A percentile compares a stretch with the other conserved stretches of the same genome.
Evolutionary conservation across 139 green algal genomes (phyloP).

Genomic region (Chlamydomonas urium): DNA sequence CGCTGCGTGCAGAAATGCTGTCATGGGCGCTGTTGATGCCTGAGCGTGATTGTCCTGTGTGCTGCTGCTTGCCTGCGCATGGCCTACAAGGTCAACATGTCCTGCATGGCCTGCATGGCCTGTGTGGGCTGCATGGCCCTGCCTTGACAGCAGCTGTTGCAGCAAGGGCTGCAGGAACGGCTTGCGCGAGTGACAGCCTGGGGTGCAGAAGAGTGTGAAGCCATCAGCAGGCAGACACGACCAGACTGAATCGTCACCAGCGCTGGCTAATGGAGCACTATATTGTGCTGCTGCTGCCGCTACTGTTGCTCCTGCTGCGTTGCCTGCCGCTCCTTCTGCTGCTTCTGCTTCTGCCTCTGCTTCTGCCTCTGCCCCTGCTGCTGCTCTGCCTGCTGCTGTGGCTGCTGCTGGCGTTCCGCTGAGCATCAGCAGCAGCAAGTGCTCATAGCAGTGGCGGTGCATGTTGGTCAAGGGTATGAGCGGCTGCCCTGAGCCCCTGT

Average conservation of each 20-base stretch:
- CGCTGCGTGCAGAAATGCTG: background rate
- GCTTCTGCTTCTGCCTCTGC: background rate
- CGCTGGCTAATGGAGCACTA: background rate
- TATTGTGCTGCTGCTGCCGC: background rate
- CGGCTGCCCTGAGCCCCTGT: too few relatives aligned
- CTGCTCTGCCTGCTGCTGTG: background rate
- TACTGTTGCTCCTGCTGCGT: background rate
- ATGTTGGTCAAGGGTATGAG: conserved; percentile 32
- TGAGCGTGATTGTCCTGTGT: too few relatives aligned
- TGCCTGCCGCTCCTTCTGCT: background rate
- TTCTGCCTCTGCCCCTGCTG: background rate
- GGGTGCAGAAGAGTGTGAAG: conserved; percentile 27
- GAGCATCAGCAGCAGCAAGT: conserved; percentile 46
- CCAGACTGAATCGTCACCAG: background rate
- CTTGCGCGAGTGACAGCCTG: conserved; percentile 60
- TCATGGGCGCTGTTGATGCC: too few relatives aligned
- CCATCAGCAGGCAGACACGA: background rate
- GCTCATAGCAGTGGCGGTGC: conserved; percentile 70
- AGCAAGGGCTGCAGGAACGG: conserved; percentile 16
- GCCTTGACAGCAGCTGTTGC: conserved; percentile 3
- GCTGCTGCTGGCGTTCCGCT: background rate
- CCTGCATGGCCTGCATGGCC: background rate
- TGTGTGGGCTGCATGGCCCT: background rate
- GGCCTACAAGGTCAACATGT: background rate
- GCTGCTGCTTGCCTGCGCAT: too few relatives aligned